Evolutionary conservation across 192 early-diverging fungal species (phyloP).

Genomic region (Coemansia sp.): DNA sequence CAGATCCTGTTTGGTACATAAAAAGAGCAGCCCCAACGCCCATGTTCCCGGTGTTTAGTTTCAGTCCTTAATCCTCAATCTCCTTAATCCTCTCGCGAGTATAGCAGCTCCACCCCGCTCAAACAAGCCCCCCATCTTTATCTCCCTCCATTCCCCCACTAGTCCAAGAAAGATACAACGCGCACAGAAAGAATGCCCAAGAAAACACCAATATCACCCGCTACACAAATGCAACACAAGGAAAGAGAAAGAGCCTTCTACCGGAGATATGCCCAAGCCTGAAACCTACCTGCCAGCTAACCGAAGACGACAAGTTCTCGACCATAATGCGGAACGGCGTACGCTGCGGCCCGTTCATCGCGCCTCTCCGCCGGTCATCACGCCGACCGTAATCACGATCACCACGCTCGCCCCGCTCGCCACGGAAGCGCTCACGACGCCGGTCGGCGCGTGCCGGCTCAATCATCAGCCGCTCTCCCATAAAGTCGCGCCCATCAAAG

Average conservation of each 20-base stretch:
- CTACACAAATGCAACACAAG: too few relatives aligned
- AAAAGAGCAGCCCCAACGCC: too few relatives aligned
- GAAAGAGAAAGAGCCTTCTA: too few relatives aligned
- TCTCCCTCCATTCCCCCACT: background rate
- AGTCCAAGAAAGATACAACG: background rate
- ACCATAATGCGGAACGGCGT: conserved; percentile 72
- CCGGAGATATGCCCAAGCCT: background rate
- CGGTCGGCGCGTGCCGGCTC: conserved; percentile 74
- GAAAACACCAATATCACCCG: too few relatives aligned
- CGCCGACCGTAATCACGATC: conserved; percentile 39
- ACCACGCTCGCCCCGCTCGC: conserved; percentile 36
- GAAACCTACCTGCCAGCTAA: conserved; percentile 73
- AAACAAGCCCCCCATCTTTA: background rate
- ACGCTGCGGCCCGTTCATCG: conserved; percentile 42
- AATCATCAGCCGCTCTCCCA: conserved; percentile 82
- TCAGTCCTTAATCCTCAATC: background rate
- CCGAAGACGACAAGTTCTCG: conserved; percentile 76
- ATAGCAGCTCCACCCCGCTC: too few relatives aligned
- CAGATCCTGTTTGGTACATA: conserved; percentile 67
- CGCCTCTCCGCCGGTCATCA: conserved; percentile 49
- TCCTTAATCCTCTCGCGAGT: too few relatives aligned
- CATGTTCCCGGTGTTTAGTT: background rate
- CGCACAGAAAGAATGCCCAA: background rate
- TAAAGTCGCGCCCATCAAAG: conserved; percentile 75
- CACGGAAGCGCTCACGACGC: conserved; percentile 41